Conservation (phyloP, 495 filamentous ascomycete genomes). For the Hypoxylon lenormandii region DNA sequence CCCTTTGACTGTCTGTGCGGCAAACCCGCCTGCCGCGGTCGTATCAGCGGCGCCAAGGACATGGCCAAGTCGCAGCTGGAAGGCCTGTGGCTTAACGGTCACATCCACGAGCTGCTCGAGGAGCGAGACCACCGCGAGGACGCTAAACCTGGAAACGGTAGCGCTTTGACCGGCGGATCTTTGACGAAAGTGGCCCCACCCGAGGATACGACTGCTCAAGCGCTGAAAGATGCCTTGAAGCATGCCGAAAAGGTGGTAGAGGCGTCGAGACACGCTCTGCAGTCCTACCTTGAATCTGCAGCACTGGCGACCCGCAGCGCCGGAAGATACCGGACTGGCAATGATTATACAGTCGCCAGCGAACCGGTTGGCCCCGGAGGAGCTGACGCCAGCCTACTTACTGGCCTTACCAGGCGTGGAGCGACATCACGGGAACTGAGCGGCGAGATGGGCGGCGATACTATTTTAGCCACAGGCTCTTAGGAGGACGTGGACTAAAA, state of each 20-base stretch:
- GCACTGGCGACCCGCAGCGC: slow-evolving; percentile 3
- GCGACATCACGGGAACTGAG: slow-evolving; percentile 63
- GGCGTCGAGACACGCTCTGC: slow-evolving; percentile 52
- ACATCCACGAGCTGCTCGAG: slow-evolving; percentile 65
- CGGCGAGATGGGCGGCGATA: slow-evolving; percentile 69
- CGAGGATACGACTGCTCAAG: slow-evolving; percentile 47
- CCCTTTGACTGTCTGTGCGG: slow-evolving; percentile 76
- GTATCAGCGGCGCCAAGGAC: slow-evolving; percentile 66
- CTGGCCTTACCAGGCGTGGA: slow-evolving; percentile 53
- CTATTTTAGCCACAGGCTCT: slow-evolving; percentile 31
- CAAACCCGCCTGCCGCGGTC: slow-evolving; percentile 61
- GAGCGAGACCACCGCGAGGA: slow-evolving; percentile 45
- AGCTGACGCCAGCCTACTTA: slow-evolving; percentile 3
- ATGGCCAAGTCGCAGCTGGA: slow-evolving; percentile 62
- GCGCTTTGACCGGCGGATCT: slow-evolving; percentile 6
- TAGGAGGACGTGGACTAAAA: not conserved
- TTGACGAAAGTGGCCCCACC: slow-evolving; percentile 7
- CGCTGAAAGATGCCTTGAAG: slow-evolving; percentile 51
- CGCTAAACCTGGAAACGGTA: slow-evolving; percentile 31
- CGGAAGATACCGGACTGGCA: not conserved
- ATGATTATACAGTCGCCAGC: not conserved
- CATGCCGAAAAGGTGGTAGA: slow-evolving; percentile 58
- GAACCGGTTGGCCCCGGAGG: slow-evolving; percentile 6
- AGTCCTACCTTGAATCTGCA: slow-evolving; percentile 46
- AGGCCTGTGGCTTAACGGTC: slow-evolving; percentile 66